A percentile compares a stretch with the other conserved stretches of the same genome.
Evolutionary conservation across 306 rosid genomes (phyloP).

Genomic region (Dalbergia cultrata): DNA sequence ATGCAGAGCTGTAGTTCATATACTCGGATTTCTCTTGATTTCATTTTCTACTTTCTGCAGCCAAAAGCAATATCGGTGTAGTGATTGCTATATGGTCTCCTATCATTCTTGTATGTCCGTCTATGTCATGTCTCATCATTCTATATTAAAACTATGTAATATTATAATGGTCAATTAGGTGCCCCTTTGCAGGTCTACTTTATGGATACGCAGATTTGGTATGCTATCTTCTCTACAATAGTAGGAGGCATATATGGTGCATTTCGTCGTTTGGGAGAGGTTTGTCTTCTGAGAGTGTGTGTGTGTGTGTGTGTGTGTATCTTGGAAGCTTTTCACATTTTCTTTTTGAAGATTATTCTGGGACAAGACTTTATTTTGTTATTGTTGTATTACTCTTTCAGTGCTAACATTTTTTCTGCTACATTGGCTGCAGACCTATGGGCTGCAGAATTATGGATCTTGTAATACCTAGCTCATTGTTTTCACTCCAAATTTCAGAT

Average conservation of each 20-base stretch:
- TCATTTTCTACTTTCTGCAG: constrained; percentile 67
- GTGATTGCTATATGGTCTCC: constrained; percentile 95
- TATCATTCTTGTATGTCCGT: constrained; percentile 79
- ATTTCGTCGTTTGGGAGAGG: constrained; percentile 97
- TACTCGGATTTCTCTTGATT: constrained; percentile 35
- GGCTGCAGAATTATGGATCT: constrained; percentile 39
- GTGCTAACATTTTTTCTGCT: constrained; percentile 26
- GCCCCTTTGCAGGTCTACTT: constrained; percentile 80
- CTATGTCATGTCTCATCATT: constrained; percentile 34
- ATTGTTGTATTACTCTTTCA: constrained; percentile 5
- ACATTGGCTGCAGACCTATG: constrained; percentile 37
- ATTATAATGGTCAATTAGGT: constrained; percentile 14
- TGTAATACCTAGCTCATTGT: constrained; percentile 33
- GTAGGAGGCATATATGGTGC: constrained; percentile 97
- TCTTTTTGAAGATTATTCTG: not conserved
- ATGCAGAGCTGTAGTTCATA: constrained; percentile 29
- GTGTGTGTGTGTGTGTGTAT: constrained; percentile 30
- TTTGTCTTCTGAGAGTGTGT: constrained; percentile 56
- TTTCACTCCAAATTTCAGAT: constrained; percentile 66
- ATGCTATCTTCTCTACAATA: constrained; percentile 91
- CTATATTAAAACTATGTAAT: constrained; percentile 36
- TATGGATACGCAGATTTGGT: constrained; percentile 99
- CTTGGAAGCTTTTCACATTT: constrained; percentile 13
- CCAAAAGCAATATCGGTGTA: constrained; percentile 83
- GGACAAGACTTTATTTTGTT: not conserved